Base-by-base conservation (phyloP, 805 yeast species). In the Hanseniaspora lachancei region DNA sequence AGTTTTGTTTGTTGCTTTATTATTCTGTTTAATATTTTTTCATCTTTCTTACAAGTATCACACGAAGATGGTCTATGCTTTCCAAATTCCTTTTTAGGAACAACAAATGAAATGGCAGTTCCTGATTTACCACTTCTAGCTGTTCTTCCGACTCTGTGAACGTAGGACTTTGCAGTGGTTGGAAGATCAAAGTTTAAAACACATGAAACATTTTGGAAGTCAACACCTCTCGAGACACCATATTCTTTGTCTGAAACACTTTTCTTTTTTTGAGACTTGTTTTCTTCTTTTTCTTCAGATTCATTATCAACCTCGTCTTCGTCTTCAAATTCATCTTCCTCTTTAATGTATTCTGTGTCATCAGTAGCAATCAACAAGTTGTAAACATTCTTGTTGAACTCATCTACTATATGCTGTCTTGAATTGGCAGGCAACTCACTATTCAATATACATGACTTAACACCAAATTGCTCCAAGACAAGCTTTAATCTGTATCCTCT, bases 81-180 rank as follows among this genome's bases (percentile, higher is more conserved):
- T 35, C 96, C 96, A 71, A 84, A 82, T 64, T 86, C 89, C 59
- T 82, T 85, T 36, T 74, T 71, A 29, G 93, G 86, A 27, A 91
- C 88, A 20, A 89, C 93, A 72, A 91, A 93, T 18, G 97, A 89
- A 55, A 93, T 75, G 0, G 97, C 86, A 79, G 88, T 89, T 57
- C 98, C 98, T 1, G 93, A 77, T 66, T 87, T 89, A 54, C 96
- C 96, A 8, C 96, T 97, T 71, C 98, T 81, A 5, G 98, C 98
- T 5, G 98, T 93, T 73, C 98, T 81, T 52, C 98, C 98, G 39
- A 93, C 79, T 66, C 98, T 79, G 69, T 93, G 98, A 34, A 88
- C 82, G 66, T 93, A 93, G 2, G 95, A 80, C 66, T 84, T 85
- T 5, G 97, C 82, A 10, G 95, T 81, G 3, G 86, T 78, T 42